phyloP scores from a whole-genome alignment of 2,329 filamentous ascomycete species.

The Fusarium palustre region DNA sequence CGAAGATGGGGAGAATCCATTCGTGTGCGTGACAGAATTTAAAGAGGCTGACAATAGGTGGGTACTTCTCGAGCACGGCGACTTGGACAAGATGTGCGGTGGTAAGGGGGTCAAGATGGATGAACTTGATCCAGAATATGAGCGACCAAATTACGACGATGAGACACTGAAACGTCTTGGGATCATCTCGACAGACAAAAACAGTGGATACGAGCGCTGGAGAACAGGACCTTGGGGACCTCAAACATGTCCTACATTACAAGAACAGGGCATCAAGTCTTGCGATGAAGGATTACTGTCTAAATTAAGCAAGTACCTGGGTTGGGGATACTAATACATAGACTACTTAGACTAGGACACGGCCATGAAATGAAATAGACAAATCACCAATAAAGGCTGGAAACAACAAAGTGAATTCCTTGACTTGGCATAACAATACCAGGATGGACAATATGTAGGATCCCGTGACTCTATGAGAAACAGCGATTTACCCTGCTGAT shows the following conservation, averaged over 20 bases:
- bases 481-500: slow-evolving; percentile 20
- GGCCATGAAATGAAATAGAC: background rate
- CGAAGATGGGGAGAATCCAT: background rate
- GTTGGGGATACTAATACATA: too few relatives aligned
- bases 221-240: background rate
- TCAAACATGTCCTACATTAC: background rate
- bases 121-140: background rate
- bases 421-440: background rate
- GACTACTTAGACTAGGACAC: too few relatives aligned
- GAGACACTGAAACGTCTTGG: background rate
- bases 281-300: too few relatives aligned
- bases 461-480: slow-evolving; percentile 4
- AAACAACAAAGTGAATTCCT: background rate
- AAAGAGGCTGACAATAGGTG: rapidly evolving
- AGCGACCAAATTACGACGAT: background rate
- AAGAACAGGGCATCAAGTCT: background rate
- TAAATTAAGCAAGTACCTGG: background rate
- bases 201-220: background rate
- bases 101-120: background rate
- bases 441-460: background rate
- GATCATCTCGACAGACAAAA: too few relatives aligned
- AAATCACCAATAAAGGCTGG: background rate
- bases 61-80: rapidly evolving
- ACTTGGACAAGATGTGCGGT: background rate
- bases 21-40: background rate